These are phyloP conservation scores for Athelia sp. DNA, from an alignment of 1,284 basidiomycete genomes.

Conservation along the genomic window DNA sequence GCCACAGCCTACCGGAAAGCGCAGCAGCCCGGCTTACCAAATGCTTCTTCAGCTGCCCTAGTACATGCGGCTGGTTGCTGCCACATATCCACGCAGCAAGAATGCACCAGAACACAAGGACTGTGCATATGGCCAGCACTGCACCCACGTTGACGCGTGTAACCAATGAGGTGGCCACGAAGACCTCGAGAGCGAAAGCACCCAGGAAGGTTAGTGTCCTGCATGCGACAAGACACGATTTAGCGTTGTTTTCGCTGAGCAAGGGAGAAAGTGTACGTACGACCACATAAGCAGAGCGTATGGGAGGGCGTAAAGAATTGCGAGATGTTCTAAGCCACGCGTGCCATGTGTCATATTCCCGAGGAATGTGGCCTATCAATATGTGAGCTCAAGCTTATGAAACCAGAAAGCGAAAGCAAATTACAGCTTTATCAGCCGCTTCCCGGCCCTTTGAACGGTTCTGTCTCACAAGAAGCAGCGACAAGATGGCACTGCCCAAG, in stretches of 20 bases:
- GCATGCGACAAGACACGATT: too few species aligned
- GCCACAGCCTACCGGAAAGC: too few species aligned
- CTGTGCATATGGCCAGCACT: background rate
- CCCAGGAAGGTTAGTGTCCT: constrained; percentile 24
- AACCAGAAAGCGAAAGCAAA: too few species aligned
- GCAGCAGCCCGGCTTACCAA: too few species aligned
- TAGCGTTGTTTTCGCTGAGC: too few species aligned
- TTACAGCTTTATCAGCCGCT: constrained; percentile 21
- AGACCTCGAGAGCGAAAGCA: constrained; percentile 24
- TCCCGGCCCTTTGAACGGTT: constrained; percentile 24
- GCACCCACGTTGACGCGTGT: background rate
- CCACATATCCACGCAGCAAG: background rate
- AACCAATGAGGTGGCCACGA: background rate
- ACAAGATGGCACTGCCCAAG: constrained; percentile 41
- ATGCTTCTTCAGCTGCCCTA: too few species aligned
- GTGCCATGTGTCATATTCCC: background rate
- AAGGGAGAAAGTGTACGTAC: background rate
- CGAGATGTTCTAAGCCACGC: constrained; percentile 1
- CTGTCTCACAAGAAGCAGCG: constrained; percentile 38
- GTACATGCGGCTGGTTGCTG: too few species aligned
- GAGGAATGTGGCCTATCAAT: background rate
- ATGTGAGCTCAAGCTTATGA: background rate
- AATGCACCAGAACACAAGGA: background rate
- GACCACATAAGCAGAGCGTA: constrained; percentile 1
- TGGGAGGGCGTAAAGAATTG: background rate